A percentile compares a stretch with the other conserved stretches of the same genome.
These are phyloP conservation scores for Mariannaea sp. DNA, from an alignment of 2,329 filamentous ascomycete genomes.

Conservation along the genomic window DNA sequence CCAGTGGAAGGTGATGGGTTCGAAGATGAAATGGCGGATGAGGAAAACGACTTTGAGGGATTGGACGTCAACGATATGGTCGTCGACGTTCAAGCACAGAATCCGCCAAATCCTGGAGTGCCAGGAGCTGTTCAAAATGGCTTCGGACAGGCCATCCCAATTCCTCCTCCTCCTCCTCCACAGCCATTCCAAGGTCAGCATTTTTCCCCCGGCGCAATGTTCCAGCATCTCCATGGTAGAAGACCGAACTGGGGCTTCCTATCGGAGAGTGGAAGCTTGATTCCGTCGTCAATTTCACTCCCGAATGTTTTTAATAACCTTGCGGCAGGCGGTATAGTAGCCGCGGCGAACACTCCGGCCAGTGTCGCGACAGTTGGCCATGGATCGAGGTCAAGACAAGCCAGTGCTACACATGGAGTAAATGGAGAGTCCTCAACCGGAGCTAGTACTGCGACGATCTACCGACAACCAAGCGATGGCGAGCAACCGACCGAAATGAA, in stretches of 20 bases:
- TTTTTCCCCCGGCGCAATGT: neutral
- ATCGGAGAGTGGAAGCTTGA: conserved; percentile 23
- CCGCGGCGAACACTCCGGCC: conserved; percentile 28
- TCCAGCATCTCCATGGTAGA: conserved; percentile 21
- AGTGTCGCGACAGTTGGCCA: conserved; percentile 40
- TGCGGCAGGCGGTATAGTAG: conserved; percentile 26
- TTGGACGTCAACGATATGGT: conserved; percentile 48
- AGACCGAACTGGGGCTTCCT: conserved; percentile 19
- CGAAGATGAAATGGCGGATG: conserved; percentile 51
- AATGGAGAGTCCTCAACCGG: conserved; percentile 36
- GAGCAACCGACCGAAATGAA: conserved; percentile 32
- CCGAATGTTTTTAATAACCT: conserved; percentile 40
- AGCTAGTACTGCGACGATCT: conserved; percentile 47
- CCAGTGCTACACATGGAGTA: conserved; percentile 27
- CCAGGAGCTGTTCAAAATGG: conserved; percentile 19
- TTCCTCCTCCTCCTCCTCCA: conserved; percentile 39
- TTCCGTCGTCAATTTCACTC: conserved; percentile 28
- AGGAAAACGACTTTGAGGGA: conserved; percentile 52
- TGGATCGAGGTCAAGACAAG: conserved; percentile 24
- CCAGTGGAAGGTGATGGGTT: conserved; percentile 42
- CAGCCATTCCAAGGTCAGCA: conserved; percentile 9
- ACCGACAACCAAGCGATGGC: conserved; percentile 33
- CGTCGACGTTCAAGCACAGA: conserved; percentile 41
- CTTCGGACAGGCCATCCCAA: conserved; percentile 33
- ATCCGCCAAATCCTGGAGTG: conserved; percentile 21